phyloP scores from a whole-genome alignment of 306 rosid species.

The Lotus japonicus region DNA sequence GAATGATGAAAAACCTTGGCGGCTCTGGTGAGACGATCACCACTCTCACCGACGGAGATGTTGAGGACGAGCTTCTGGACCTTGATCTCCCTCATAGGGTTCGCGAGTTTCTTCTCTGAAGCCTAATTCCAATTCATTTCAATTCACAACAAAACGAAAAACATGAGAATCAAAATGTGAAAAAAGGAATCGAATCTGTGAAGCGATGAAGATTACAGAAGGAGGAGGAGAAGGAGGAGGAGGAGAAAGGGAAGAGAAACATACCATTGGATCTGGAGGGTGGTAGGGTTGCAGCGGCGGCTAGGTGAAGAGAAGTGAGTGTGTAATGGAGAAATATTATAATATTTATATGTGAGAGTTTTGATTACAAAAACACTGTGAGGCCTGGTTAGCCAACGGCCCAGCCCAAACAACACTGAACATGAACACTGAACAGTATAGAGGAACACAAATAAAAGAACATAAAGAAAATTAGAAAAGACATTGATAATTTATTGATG shows the following conservation, averaged over 20 bases:
- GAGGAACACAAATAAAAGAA: too few relatives aligned
- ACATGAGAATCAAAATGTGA: neutral
- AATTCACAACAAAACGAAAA: neutral
- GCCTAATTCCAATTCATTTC: constrained; percentile 37
- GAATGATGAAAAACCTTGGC: constrained; percentile 40
- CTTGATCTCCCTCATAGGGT: constrained; percentile 77
- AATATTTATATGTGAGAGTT: too few relatives aligned
- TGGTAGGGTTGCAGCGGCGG: neutral
- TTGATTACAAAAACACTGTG: too few relatives aligned
- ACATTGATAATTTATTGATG: too few relatives aligned
- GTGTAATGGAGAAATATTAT: too few relatives aligned
- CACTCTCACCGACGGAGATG: constrained; percentile 80
- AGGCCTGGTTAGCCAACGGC: too few relatives aligned
- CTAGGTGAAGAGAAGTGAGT: too few relatives aligned
- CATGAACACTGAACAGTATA: too few relatives aligned
- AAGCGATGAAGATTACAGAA: neutral
- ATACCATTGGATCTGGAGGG: constrained; percentile 12
- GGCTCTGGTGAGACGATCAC: constrained; percentile 81
- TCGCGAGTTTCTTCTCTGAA: constrained; percentile 65
- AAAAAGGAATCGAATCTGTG: neutral
- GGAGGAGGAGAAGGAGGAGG: too few relatives aligned
- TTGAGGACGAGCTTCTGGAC: constrained; percentile 78
- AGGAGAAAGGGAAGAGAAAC: neutral
- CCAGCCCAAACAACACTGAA: too few relatives aligned
- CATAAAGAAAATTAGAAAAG: too few relatives aligned